Base-by-base conservation (phyloP, 805 yeast species). In the Grigorovia yakushimaensis region DNA sequence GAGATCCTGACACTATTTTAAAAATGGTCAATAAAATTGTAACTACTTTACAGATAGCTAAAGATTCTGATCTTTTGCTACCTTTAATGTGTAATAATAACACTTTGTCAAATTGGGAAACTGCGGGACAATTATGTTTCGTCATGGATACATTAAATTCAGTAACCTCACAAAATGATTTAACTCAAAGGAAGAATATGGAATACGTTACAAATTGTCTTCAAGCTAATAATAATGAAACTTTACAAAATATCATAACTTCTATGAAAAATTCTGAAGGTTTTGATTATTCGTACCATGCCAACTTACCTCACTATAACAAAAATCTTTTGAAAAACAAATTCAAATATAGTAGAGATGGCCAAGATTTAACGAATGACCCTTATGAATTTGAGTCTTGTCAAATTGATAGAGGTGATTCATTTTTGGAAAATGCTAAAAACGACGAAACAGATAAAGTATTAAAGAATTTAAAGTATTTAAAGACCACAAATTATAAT, bases 51-150 rank as follows among this genome's bases (percentile, higher is more conserved):
- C 74, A 72, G 9, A 57, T 82, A 8, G 55, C 76, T 19, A 70
- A 71, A 37, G 66, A 68, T 45, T 69, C 81, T 0, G 73, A 83
- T 7, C 56, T 86, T 20, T 69, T 76, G 41, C 59, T 86, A 10
- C 91, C 94, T 0, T 23, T 85, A 9, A 57, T 63, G 13, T 55
- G 59, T 3, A 41, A 54, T 3, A 57, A 66, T 1, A 17, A 46
- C n/a, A 30, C 45, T 2, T 20, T 53, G 22, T 41, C 59, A 2
- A 55, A 60, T 33, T 64, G 68, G 68, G 57, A 59, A 51, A 49
- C 55, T 33, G 60, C 57, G 2, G 64, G 65, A 24, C 47, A 48
- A 19, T 40, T 50, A 8, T 54, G 57, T 37, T 47, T 50, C 27
- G 37, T 60, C 7, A 53, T 57, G 33, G 67, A 62, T 39, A 47